Conservation (phyloP, 768 basidiomycete genomes). For the Hydnomerulius pinastri region DNA sequence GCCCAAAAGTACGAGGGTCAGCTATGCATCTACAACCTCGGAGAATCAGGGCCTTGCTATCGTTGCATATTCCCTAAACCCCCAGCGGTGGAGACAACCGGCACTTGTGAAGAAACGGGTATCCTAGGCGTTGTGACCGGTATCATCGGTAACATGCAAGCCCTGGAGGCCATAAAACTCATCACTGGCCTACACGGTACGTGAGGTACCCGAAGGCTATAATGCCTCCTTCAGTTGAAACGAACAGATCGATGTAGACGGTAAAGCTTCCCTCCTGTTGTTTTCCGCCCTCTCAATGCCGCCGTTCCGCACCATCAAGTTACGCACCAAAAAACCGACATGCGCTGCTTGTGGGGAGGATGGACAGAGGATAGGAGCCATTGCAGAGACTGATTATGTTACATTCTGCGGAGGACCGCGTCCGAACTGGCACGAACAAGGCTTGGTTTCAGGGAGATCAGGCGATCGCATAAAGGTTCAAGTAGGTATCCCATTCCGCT, state of each 20-base stretch:
- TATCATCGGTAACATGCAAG: conserved; percentile 87
- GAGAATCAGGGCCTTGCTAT: conserved; percentile 81
- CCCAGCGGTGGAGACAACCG: conserved; percentile 59
- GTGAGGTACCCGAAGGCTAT: conserved; percentile 7
- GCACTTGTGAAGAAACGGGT: conserved; percentile 87
- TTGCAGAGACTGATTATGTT: conserved; percentile 73
- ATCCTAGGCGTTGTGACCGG: conserved; percentile 90
- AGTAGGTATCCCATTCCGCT: conserved; percentile 30
- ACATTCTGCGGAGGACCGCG: conserved; percentile 79
- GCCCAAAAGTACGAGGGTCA: conserved; percentile 87
- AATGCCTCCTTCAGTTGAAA: conserved; percentile 3
- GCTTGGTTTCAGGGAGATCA: conserved; percentile 44
- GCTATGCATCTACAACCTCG: conserved; percentile 73
- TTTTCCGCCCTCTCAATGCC: conserved; percentile 71
- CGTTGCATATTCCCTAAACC: conserved; percentile 90
- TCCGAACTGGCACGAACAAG: conserved; percentile 65
- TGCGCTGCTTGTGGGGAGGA: conserved; percentile 76
- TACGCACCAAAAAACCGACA: conserved; percentile 67
- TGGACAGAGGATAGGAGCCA: conserved; percentile 43
- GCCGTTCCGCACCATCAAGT: conserved; percentile 80
- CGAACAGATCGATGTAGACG: conserved; percentile 41
- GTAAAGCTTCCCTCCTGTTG: conserved; percentile 64
- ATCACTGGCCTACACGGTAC: conserved; percentile 67
- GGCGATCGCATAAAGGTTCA: conserved; percentile 45
- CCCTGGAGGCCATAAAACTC: conserved; percentile 83